Percentiles rank a stretch among this genome's conserved stretches.
These are phyloP conservation scores for Penicillium turbatum DNA, from an alignment of 495 filamentous ascomycete species.

Conservation along the genomic window DNA sequence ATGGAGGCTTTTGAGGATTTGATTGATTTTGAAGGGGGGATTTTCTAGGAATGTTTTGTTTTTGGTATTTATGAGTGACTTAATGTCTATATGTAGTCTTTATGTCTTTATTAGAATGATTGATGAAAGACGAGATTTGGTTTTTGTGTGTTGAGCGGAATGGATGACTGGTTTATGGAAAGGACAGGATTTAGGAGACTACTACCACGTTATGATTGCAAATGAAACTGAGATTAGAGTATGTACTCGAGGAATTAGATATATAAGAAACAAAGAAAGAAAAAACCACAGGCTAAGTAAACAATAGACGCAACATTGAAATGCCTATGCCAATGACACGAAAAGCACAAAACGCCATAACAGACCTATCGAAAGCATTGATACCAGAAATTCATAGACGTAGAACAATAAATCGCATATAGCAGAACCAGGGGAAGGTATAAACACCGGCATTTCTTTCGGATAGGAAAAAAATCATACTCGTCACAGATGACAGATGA, in stretches of 20 bases:
- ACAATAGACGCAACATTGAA: slow-evolving; percentile 1
- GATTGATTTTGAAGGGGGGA: slow-evolving; percentile 17
- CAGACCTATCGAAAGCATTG: background rate
- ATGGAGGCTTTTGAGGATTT: slow-evolving; percentile 19
- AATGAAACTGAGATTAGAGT: slow-evolving; percentile 3
- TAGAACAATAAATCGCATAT: background rate
- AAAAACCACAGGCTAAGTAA: slow-evolving; percentile 8
- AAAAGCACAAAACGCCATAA: slow-evolving; percentile 2
- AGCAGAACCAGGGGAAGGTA: background rate
- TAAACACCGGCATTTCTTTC: background rate
- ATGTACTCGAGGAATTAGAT: slow-evolving; percentile 12
- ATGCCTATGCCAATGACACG: slow-evolving; percentile 6
- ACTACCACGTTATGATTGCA: too few relatives aligned
- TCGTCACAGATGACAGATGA: background rate
- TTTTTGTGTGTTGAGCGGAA: too few relatives aligned
- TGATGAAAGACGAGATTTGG: background rate
- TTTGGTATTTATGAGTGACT: background rate
- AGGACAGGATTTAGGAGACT: too few relatives aligned
- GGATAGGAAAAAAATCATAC: background rate
- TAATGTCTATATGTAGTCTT: background rate
- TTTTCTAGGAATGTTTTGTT: background rate
- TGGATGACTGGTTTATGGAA: too few relatives aligned
- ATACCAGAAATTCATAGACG: slow-evolving; percentile 1
- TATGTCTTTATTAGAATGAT: background rate
- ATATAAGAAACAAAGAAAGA: background rate